A percentile compares a stretch with the other conserved stretches of the same genome.
These are phyloP conservation scores for Poronia punctata DNA, from an alignment of 495 filamentous ascomycete genomes.

Conservation along the genomic window DNA sequence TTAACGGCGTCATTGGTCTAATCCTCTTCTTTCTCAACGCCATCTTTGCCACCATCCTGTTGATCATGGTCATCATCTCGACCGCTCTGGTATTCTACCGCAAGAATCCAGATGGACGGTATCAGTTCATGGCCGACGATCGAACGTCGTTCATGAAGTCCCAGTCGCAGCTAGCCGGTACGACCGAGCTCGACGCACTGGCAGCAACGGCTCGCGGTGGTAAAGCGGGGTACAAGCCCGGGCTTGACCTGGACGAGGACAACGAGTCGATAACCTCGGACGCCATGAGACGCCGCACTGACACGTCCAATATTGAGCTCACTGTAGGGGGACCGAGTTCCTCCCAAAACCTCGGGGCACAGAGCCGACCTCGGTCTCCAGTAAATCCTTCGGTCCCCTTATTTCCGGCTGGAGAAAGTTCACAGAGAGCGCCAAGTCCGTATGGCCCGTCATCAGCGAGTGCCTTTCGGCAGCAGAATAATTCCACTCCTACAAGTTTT, in stretches of 20 bases:
- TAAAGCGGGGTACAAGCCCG: slow-evolving; percentile 59
- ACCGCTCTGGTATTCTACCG: slow-evolving; percentile 76
- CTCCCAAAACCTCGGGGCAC: slow-evolving; percentile 8
- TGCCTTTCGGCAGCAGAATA: slow-evolving; percentile 24
- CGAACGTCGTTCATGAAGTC: slow-evolving; percentile 98
- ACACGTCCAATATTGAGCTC: slow-evolving; percentile 30
- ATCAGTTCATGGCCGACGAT: slow-evolving; percentile 96
- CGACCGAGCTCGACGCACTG: slow-evolving; percentile 84
- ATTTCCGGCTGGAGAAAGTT: slow-evolving; percentile 16
- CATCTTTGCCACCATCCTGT: slow-evolving; percentile 73
- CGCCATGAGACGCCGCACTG: slow-evolving; percentile 28
- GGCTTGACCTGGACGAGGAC: slow-evolving; percentile 70
- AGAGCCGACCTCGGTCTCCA: slow-evolving; percentile 16
- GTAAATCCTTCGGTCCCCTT: slow-evolving; percentile 25
- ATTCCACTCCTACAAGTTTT: slow-evolving; percentile 31
- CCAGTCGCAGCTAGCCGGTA: slow-evolving; percentile 67
- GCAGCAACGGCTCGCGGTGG: slow-evolving; percentile 89
- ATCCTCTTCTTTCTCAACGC: slow-evolving; percentile 92
- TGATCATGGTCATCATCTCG: slow-evolving; percentile 81
- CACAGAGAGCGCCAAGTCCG: slow-evolving; percentile 22
- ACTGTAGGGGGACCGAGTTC: slow-evolving; percentile 14
- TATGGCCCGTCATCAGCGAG: slow-evolving; percentile 13
- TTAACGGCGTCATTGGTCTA: slow-evolving; percentile 89
- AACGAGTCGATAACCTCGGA: slow-evolving; percentile 54
- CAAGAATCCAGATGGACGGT: slow-evolving; percentile 93